A percentile compares a stretch with the other conserved stretches of the same genome.
phyloP scores from a whole-genome alignment of 2,329 filamentous ascomycete species.

The Tolypocladium endophyticum region DNA sequence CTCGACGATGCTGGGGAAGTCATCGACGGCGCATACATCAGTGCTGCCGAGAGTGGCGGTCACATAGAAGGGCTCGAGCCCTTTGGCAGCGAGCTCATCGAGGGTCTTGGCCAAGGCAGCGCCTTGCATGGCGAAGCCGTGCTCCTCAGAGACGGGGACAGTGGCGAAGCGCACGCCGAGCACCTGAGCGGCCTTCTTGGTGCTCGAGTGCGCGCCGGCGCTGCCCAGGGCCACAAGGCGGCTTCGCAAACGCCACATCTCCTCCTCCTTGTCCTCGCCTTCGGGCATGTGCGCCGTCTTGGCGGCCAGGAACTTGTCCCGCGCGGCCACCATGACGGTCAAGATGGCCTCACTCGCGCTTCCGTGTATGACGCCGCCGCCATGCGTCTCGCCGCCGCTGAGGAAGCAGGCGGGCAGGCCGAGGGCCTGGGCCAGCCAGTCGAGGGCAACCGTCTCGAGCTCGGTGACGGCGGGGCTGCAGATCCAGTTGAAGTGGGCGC shows the following conservation, averaged over 20 bases:
- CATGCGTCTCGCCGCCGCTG: slow-evolving; percentile 57
- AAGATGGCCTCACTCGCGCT: slow-evolving; percentile 81
- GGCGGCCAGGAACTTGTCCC: slow-evolving; percentile 64
- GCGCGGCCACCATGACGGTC: slow-evolving; percentile 76
- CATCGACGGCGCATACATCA: slow-evolving; percentile 77
- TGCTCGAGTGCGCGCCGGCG: slow-evolving; percentile 70
- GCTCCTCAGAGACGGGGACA: slow-evolving; percentile 50
- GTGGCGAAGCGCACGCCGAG: slow-evolving; percentile 72
- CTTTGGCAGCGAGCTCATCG: slow-evolving; percentile 52
- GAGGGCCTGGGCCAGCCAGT: slow-evolving; percentile 77
- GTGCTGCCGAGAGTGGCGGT: slow-evolving; percentile 81
- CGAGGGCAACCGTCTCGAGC: slow-evolving; percentile 83
- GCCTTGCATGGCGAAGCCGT: slow-evolving; percentile 63
- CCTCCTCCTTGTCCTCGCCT: slow-evolving; percentile 57
- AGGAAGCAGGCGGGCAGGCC: slow-evolving; percentile 63
- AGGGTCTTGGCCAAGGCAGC: slow-evolving; percentile 50
- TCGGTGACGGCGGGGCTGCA: slow-evolving; percentile 89
- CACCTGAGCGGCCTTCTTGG: slow-evolving; percentile 78
- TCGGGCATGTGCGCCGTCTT: slow-evolving; percentile 39
- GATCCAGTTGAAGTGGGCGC: slow-evolving; percentile 94
- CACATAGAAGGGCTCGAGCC: slow-evolving; percentile 77
- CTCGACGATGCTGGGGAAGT: slow-evolving; percentile 58
- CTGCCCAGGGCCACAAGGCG: slow-evolving; percentile 69
- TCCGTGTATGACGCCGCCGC: slow-evolving; percentile 91
- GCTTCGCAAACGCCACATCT: slow-evolving; percentile 45